These are phyloP conservation scores for Phytophthora crassamura DNA, from an alignment of 352 stramenopile species.

Conservation along the genomic window DNA sequence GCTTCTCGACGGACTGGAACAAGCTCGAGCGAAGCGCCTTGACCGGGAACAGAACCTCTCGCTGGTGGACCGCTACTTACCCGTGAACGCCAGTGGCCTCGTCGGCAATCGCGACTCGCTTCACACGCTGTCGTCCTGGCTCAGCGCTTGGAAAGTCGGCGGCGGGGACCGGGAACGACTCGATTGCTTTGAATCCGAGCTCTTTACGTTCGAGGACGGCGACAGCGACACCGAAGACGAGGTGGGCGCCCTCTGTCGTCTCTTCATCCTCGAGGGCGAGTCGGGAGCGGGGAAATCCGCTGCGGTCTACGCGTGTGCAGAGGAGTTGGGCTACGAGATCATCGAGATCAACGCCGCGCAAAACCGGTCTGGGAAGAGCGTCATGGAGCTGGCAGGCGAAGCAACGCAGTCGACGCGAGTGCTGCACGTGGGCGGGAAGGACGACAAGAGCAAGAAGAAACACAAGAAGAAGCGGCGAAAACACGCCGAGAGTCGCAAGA, in stretches of 20 bases:
- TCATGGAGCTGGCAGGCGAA: slow-evolving; percentile 83
- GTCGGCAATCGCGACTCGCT: slow-evolving; percentile 73
- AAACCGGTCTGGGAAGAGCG: slow-evolving; percentile 67
- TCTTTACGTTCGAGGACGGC: slow-evolving; percentile 73
- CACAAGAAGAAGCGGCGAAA: slow-evolving; percentile 53
- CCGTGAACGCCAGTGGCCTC: slow-evolving; percentile 60
- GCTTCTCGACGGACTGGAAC: slow-evolving; percentile 51
- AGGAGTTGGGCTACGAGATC: slow-evolving; percentile 84
- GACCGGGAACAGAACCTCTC: slow-evolving; percentile 63
- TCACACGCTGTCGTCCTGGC: slow-evolving; percentile 73
- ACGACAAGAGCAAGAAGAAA: slow-evolving; percentile 56
- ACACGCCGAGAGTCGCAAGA: slow-evolving; percentile 39
- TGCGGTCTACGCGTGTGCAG: slow-evolving; percentile 79
- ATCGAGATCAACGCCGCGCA: slow-evolving; percentile 89
- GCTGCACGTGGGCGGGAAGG: slow-evolving; percentile 51
- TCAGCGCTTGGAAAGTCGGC: slow-evolving; percentile 76
- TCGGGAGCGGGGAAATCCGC: slow-evolving; percentile 79
- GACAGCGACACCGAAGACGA: slow-evolving; percentile 66
- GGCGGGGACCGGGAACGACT: slow-evolving; percentile 49
- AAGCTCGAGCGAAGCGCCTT: slow-evolving; percentile 50
- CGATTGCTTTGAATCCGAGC: slow-evolving; percentile 63
- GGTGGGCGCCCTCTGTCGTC: slow-evolving; percentile 58
- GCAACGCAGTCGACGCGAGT: slow-evolving; percentile 85
- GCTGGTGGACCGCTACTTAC: slow-evolving; percentile 73
- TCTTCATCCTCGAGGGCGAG: slow-evolving; percentile 82